Evolutionary conservation across 352 stramenopile genomes (phyloP).

Genomic region (Phytophthora pluvialis): DNA sequence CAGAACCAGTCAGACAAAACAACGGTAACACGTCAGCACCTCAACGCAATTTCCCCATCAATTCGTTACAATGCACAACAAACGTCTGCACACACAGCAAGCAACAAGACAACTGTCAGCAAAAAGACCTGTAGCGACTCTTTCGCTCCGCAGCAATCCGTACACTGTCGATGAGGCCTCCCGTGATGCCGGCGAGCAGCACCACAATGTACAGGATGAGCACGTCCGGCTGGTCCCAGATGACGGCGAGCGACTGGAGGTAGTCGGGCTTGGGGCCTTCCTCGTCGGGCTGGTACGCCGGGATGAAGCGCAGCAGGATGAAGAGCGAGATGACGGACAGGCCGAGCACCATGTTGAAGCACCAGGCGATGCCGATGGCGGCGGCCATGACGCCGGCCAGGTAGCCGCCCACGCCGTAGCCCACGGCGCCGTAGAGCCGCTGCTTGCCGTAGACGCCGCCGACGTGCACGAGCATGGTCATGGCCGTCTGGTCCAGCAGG

Average conservation of each 20-base stretch:
- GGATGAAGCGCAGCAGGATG: conserved; percentile 60
- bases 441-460: conserved; percentile 83
- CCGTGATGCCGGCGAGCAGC: conserved; percentile 65
- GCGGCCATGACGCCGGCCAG: conserved; percentile 64
- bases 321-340: conserved; percentile 63
- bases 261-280: conserved; percentile 44
- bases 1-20: background rate
- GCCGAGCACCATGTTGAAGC: conserved; percentile 78
- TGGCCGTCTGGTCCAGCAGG: conserved; percentile 70
- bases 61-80: too few species aligned
- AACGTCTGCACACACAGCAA: conserved; percentile 2
- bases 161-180: conserved; percentile 58
- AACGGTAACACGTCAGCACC: background rate
- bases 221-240: conserved; percentile 62
- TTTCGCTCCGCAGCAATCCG: background rate
- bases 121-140: too few species aligned
- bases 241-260: conserved; percentile 44
- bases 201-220: conserved; percentile 72
- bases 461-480: conserved; percentile 65
- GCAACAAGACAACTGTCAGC: too few species aligned
- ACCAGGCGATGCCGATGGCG: conserved; percentile 73
- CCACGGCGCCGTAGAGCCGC: conserved; percentile 71
- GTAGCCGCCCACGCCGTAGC: conserved; percentile 73
- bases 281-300: conserved; percentile 44
- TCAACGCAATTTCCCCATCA: background rate